A percentile compares a stretch with the other conserved stretches of the same genome.
Evolutionary conservation across 352 stramenopile species (phyloP).

Genomic region (Globisporangium canariense): DNA sequence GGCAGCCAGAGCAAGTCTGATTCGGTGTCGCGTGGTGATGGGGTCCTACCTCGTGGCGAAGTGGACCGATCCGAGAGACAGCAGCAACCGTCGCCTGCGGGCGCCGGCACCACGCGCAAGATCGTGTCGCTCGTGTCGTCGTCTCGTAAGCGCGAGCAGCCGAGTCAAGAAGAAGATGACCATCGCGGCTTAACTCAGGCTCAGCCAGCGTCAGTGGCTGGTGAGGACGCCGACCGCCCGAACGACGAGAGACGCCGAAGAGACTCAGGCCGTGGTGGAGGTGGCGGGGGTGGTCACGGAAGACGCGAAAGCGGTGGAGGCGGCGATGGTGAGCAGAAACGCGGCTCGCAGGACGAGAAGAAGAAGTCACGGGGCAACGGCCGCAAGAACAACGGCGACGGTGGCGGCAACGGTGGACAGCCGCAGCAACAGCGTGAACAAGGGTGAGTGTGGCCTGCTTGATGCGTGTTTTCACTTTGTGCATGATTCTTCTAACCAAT

Average conservation of each 20-base stretch:
- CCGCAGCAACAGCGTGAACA: conserved; percentile 44
- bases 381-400: conserved; percentile 36
- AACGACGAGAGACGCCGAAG: conserved; percentile 14
- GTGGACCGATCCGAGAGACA: conserved; percentile 11
- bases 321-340: conserved; percentile 17
- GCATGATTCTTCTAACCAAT: background rate
- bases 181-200: background rate
- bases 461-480: background rate
- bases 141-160: conserved; percentile 60
- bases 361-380: conserved; percentile 32
- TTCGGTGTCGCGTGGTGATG: background rate
- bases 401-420: conserved; percentile 10
- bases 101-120: conserved; percentile 32
- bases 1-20: conserved; percentile 2
- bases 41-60: background rate
- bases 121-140: conserved; percentile 77
- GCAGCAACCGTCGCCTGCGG: background rate
- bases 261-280: conserved; percentile 8
- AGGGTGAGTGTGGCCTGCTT: conserved; percentile 29
- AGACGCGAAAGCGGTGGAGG: conserved; percentile 12
- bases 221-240: conserved; percentile 7
- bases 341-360: conserved; percentile 40
- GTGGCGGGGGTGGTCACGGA: conserved; percentile 3
- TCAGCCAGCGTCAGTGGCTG: background rate
- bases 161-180: conserved; percentile 11